A percentile compares a stretch with the other conserved stretches of the same genome.
Evolutionary conservation across 2,329 filamentous ascomycete genomes (phyloP).

Genomic region (Aspergillus brunneoviolaceus): DNA sequence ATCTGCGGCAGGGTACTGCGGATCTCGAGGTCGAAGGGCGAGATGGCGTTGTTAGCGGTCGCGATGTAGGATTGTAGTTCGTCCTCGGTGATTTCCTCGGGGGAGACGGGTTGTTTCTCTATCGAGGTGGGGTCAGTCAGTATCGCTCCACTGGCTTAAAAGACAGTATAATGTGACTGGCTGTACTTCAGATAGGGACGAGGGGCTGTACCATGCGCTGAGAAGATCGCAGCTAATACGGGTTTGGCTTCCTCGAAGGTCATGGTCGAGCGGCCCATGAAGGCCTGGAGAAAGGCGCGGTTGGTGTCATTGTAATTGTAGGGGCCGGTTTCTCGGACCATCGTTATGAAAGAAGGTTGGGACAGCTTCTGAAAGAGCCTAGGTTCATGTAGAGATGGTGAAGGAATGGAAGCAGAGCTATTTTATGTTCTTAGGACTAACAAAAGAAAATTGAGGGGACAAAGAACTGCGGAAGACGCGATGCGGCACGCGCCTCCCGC

Average conservation of each 20-base stretch:
- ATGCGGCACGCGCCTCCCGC: conserved; percentile 7
- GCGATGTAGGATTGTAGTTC: conserved; percentile 69
- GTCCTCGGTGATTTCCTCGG: conserved; percentile 65
- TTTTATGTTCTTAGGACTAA: not conserved
- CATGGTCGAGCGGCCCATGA: conserved; percentile 75
- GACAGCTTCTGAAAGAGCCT: not conserved
- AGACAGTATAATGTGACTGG: not conserved
- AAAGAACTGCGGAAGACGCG: conserved; percentile 7
- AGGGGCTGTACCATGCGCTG: conserved; percentile 50
- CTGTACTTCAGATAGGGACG: not conserved
- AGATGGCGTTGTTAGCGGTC: conserved; percentile 69
- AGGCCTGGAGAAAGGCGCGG: conserved; percentile 85
- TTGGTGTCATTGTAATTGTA: conserved; percentile 63
- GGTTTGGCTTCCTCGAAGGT: conserved; percentile 71
- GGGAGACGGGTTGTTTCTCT: conserved; percentile 51
- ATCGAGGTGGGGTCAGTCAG: not conserved
- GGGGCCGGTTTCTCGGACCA: conserved; percentile 13
- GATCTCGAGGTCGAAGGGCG: conserved; percentile 84
- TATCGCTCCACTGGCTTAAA: not conserved
- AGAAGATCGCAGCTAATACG: conserved; percentile 74
- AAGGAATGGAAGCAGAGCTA: not conserved
- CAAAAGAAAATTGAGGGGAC: not conserved
- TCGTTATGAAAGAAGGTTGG: not conserved
- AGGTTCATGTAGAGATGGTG: not conserved
- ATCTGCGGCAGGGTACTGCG: conserved; percentile 70